Percentiles rank a stretch among this genome's conserved stretches.
phyloP scores from a whole-genome alignment of 2,329 filamentous ascomycete genomes.

The Harringtonia aguacate region DNA sequence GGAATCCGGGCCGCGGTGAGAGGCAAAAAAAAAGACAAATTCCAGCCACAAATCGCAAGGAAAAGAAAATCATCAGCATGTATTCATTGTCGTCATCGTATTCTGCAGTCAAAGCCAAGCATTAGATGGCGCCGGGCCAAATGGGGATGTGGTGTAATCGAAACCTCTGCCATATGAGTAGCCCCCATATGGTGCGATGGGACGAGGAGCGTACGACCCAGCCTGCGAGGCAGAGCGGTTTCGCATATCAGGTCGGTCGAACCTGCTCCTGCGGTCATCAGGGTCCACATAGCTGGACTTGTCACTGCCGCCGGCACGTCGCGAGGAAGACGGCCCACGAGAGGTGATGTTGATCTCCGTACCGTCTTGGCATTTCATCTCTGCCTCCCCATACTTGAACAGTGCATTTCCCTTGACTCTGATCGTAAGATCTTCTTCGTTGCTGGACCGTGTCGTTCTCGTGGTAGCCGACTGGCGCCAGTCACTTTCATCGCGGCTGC shows the following conservation, averaged over 20 bases:
- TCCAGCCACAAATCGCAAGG: too few species aligned
- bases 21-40: conserved; percentile 7
- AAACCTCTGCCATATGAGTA: conserved; percentile 12
- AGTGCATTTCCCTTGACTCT: conserved; percentile 45
- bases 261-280: conserved; percentile 36
- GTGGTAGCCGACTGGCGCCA: conserved; percentile 52
- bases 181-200: conserved; percentile 4
- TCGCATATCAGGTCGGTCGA: conserved; percentile 33
- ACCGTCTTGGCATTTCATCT: conserved; percentile 48
- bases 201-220: conserved; percentile 27
- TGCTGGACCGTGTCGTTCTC: conserved; percentile 45
- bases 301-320: conserved; percentile 28
- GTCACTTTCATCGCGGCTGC: conserved; percentile 53
- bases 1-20: too few species aligned
- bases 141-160: conserved; percentile 5
- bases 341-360: conserved; percentile 47
- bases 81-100: background rate
- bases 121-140: background rate
- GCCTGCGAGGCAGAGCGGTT: conserved; percentile 38
- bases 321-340: conserved; percentile 14
- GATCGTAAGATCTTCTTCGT: conserved; percentile 51
- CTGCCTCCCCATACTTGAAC: conserved; percentile 43
- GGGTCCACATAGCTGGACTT: conserved; percentile 36
- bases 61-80: background rate
- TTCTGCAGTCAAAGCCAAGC: background rate